A percentile compares a stretch with the other conserved stretches of the same genome.
Evolutionary conservation across 108 stramenopile species (phyloP).

Genomic region (Skeletonema grethae): DNA sequence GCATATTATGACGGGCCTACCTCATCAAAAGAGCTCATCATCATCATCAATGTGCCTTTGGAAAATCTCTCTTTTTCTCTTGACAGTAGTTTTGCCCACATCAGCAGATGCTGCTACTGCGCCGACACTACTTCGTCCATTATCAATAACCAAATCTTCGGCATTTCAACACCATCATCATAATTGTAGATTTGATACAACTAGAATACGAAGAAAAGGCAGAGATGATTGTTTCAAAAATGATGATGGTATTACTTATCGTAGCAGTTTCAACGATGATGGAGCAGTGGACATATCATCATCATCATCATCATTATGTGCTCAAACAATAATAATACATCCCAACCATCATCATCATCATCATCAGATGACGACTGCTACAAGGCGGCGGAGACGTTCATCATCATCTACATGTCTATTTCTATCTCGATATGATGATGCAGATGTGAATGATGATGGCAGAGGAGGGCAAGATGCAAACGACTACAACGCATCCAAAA

Average conservation of each 20-base stretch:
- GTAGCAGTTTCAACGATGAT: background rate
- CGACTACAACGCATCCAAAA: background rate
- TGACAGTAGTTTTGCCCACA: background rate
- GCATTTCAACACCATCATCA: background rate
- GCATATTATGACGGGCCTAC: background rate
- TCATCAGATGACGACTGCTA: background rate
- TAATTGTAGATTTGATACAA: background rate
- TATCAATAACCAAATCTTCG: too few relatives aligned
- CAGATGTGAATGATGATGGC: background rate
- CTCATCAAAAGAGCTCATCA: background rate
- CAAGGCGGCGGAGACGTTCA: background rate
- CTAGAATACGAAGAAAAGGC: background rate
- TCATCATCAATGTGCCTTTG: background rate
- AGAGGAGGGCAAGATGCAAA: background rate
- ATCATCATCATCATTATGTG: background rate
- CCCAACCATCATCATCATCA: background rate
- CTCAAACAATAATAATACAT: background rate
- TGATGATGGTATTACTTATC: too few relatives aligned
- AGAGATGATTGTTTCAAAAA: too few relatives aligned
- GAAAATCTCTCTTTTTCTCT: background rate
- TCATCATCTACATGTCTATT: background rate
- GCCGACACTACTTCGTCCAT: background rate
- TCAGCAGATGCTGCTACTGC: background rate
- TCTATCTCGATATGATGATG: background rate
- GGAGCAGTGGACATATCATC: background rate